Evolutionary conservation across 2,329 filamentous ascomycete genomes (phyloP), one percentile per base, ranked within the genome.

Genomic region (Onygena corvina): DNA sequence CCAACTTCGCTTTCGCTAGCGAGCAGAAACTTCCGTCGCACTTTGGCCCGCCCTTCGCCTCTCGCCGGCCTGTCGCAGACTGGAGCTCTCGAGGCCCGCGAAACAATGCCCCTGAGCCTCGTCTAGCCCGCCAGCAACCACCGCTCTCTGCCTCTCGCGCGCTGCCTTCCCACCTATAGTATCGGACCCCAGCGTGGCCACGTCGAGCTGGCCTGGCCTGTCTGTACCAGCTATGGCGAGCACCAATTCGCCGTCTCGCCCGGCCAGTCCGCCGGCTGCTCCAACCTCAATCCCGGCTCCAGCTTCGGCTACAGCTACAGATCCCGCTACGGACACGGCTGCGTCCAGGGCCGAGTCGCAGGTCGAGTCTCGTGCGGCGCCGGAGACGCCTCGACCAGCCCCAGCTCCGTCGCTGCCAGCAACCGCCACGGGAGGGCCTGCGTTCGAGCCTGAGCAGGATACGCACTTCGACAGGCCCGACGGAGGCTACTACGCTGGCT

Each of bases 401-500:
- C 16, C 16, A 25, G 36, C n/a, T 4, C 12, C 29, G 35, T 14
- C 34, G 21, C 35, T 25, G 12, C 16, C 38, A 9, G 20, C 20
- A 2, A 29, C 18, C 1, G 16, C 34, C n/a, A 16, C 34, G 30
- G 27, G 27, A 40, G 46, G 35, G 21, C 18, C 34, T 21, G 33
- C 50, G 40, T 50, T 54, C 38, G 31, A 34, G 11, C 50, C 47
- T 40, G 52, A 51, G 31, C 38, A 48, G 23, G 27, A 46, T 2
- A 46, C 47, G 12, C 48, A 52, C 36, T 40, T 51, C 33, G 38
- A 46, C 20, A 25, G 36, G 14, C 48, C 48, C n/a, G 42, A 52
- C 31, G 46, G 45, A 21, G 40, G 31, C 31, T 52, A 47, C 50
- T 54, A 48, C 20, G 47, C 50, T 23, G 47, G 47, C 12, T 54